Evolutionary conservation across 306 rosid species (phyloP).

Genomic region (Dalbergia oliveri): DNA sequence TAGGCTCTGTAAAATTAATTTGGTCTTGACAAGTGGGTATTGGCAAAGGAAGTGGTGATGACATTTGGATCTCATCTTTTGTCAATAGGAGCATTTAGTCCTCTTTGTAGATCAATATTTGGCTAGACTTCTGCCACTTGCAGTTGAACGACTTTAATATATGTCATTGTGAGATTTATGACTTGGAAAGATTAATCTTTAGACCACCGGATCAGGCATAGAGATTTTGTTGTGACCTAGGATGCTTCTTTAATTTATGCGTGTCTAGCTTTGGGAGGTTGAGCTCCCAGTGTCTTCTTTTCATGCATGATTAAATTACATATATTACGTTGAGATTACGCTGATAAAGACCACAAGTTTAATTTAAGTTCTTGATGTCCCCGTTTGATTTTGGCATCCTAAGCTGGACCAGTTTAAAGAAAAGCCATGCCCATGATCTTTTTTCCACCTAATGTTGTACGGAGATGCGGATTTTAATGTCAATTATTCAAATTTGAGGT

Average conservation of each 20-base stretch:
- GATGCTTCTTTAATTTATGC: neutral
- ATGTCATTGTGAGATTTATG: neutral
- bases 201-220: neutral
- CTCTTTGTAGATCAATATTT: neutral
- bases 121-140: neutral
- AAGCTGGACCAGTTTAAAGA: conserved; percentile 6
- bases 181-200: neutral
- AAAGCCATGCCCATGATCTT: neutral
- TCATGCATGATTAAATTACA: conserved; percentile 12
- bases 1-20: neutral
- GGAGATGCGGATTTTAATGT: neutral
- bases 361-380: neutral
- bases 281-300: conserved; percentile 3
- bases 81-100: neutral
- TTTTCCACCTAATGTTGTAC: neutral
- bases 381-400: conserved; percentile 21
- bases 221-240: neutral
- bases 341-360: neutral
- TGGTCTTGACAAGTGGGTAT: neutral
- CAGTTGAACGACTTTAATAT: neutral
- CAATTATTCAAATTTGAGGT: neutral
- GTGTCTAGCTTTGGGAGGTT: neutral
- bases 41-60: conserved; percentile 4
- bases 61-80: conserved; percentile 23
- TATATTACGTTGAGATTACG: neutral